These are phyloP conservation scores for Vitis rupestris DNA, from an alignment of 164 flowering plant species.

Conservation along the genomic window DNA sequence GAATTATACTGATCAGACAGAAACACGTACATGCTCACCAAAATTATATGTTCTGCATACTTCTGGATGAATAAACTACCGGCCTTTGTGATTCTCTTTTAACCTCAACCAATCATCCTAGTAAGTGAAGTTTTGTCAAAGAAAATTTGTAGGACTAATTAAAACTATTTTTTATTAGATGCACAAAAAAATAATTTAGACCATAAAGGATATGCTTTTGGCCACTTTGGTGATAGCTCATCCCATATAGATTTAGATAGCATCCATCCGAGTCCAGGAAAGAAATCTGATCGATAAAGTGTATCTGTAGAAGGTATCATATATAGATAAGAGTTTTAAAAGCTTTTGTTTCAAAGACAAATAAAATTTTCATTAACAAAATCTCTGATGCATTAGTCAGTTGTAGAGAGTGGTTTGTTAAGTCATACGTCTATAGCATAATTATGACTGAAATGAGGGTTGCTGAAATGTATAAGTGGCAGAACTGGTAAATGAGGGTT, in stretches of 20 bases:
- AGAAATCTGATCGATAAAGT: constrained; percentile 95
- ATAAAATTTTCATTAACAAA: not conserved
- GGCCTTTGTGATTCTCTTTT: no score
- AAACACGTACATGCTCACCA: constrained; percentile 86
- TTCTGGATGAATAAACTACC: constrained; percentile 96
- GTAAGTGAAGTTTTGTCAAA: no score
- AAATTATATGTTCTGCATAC: constrained; percentile 98
- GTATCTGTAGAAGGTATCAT: constrained; percentile 52
- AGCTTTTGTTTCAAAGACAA: not conserved
- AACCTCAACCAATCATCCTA: no score
- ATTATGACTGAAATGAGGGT: not conserved
- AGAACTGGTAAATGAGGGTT: not conserved
- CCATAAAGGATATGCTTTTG: constrained; percentile 93
- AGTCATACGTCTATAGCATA: not conserved
- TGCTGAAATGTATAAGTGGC: not conserved
- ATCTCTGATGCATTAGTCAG: no score
- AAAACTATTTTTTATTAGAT: constrained; percentile 1
- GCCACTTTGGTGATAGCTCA: constrained; percentile 99
- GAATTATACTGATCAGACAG: not conserved
- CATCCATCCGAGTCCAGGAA: constrained; percentile 99
- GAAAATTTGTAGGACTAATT: no score
- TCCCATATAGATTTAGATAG: constrained; percentile 79
- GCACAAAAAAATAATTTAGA: constrained; percentile 12
- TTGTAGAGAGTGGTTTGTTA: not conserved
- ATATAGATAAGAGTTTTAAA: constrained; percentile 5